Evolutionary conservation across 768 basidiomycete species (phyloP), one percentile per base, ranked within the genome.

Genomic region (Sutorius australiensis): DNA sequence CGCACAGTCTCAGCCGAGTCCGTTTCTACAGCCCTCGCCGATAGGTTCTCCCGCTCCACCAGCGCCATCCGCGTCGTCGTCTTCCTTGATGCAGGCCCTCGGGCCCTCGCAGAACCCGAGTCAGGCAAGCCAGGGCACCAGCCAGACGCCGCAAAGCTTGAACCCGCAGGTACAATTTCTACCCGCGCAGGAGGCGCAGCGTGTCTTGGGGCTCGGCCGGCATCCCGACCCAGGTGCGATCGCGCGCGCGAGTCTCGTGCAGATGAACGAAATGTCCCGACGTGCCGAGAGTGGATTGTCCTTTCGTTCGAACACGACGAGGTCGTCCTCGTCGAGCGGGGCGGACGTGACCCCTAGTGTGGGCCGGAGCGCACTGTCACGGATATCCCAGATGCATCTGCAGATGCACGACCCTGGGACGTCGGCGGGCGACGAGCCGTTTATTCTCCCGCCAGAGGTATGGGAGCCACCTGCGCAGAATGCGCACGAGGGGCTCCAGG

Each of bases 241-340:
- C 42, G 87, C 85, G 4, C 79, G 82, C 21, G 85, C 84, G 14
- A 80, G 83, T 47, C 78, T 90, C 53, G 75, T 81, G 60, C 87
- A 88, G 66, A 86, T 91, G 83, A 89, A 83, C 69, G 88, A 89
- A 63, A 79, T 87, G 57, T 86, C 86, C 40, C 73, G 85, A 48
- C 77, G 84, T 27, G 85, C 81, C 5, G 76, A 77, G 60, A 77
- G 71, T 50, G 63, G 58, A 0, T 0, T 55, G 42, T 54, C 65
- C 50, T 65, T 66, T 57, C 67, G 65, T 17, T 63, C 73, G 19
- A 64, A 48, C 45, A 34, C 53, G 44, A 51, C 56, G 28, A 38
- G 64, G 13, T 65, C 62, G 21, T 33, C 63, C 7, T 49, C 62
- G 8, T 56, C 62, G 7, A 58, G 13, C n/a, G 60, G 50, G 28